Conservation (phyloP, 2,329 filamentous ascomycete species). For the Arthrobotrys musiformis region DNA sequence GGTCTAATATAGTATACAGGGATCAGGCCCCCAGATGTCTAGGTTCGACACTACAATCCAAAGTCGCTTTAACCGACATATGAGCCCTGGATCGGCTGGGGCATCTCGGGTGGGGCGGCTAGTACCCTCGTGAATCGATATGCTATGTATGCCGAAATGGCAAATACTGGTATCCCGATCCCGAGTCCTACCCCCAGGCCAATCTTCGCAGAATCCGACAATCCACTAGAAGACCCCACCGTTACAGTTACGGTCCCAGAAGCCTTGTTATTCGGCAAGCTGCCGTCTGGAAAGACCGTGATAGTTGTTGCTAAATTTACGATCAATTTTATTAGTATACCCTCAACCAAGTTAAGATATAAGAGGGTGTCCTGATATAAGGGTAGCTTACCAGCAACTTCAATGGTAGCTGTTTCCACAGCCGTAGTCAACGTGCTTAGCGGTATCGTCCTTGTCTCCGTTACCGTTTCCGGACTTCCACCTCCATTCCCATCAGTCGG, state of each 20-base stretch:
- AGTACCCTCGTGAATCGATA: background rate
- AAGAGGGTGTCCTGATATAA: background rate
- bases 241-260: background rate
- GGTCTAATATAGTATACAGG: background rate
- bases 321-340: background rate
- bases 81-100: slow-evolving; percentile 24
- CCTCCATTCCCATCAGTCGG: background rate
- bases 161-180: slow-evolving; percentile 24
- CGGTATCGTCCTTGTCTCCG: slow-evolving; percentile 15
- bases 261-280: background rate
- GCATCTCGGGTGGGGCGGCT: slow-evolving; percentile 10
- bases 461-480: background rate
- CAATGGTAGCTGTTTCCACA: background rate
- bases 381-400: slow-evolving; percentile 10
- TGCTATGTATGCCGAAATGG: background rate
- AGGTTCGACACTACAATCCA: background rate
- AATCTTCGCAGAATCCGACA: slow-evolving; percentile 10
- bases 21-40: too few species aligned
- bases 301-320: background rate
- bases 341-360: background rate
- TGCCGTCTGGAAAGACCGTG: background rate
- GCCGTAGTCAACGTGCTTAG: slow-evolving; percentile 6
- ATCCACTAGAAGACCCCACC: background rate
- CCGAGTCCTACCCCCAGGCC: slow-evolving; percentile 24
- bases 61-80: background rate